phyloP scores from a whole-genome alignment of 2,329 filamentous ascomycete species.

The Fusarium foetens region DNA sequence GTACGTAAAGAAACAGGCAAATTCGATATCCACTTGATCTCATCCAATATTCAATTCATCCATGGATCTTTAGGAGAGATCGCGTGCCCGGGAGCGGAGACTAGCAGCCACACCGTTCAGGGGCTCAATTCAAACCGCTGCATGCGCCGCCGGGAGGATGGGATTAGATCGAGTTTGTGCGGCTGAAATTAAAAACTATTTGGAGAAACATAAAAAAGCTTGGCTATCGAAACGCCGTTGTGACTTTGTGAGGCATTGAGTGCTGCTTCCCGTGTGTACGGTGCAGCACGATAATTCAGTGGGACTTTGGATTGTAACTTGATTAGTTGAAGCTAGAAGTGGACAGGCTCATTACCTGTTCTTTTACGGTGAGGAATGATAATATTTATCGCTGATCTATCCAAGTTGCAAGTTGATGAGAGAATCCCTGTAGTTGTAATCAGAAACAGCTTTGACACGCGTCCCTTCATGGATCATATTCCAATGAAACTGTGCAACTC shows the following conservation, averaged over 20 bases:
- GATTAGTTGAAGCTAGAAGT: slow-evolving; percentile 7
- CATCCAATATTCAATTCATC: background rate
- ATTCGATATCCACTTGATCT: slow-evolving; percentile 32
- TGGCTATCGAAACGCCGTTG: slow-evolving; percentile 5
- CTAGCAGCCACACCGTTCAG: slow-evolving; percentile 40
- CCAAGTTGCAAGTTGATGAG: slow-evolving; percentile 3
- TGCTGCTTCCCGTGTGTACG: background rate
- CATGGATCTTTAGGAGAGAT: slow-evolving; percentile 7
- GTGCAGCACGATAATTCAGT: slow-evolving; percentile 3
- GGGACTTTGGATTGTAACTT: slow-evolving; percentile 25
- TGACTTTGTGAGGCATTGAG: background rate
- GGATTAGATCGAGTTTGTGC: background rate
- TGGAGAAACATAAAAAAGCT: slow-evolving; percentile 5
- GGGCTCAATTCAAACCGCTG: slow-evolving; percentile 17
- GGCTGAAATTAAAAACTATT: slow-evolving; percentile 7
- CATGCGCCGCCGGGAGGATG: slow-evolving; percentile 7
- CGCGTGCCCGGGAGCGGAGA: slow-evolving; percentile 23
- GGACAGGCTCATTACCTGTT: background rate
- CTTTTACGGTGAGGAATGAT: background rate
- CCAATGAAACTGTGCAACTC: slow-evolving; percentile 24
- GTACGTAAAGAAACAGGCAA: slow-evolving; percentile 7
- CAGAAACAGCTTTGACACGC: slow-evolving; percentile 42
- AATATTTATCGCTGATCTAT: background rate
- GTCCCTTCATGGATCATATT: slow-evolving; percentile 31
- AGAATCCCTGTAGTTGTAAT: slow-evolving; percentile 10